Evolutionary conservation across 176 grass and related monocot species (phyloP).

Genomic region (Metroxylon sagu): DNA sequence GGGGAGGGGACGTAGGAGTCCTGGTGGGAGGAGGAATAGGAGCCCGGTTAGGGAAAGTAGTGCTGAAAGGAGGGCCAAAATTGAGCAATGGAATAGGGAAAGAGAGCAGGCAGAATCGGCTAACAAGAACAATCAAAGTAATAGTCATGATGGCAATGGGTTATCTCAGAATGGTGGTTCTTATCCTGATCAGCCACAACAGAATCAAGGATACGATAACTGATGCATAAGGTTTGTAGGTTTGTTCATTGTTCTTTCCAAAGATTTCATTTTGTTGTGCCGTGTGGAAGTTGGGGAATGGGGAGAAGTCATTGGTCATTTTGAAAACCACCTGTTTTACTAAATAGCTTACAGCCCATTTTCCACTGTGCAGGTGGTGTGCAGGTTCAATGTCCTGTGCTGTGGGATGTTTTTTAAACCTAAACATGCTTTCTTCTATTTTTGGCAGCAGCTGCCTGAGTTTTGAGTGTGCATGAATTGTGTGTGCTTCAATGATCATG

Average conservation of each 20-base stretch:
- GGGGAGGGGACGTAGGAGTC: conserved; percentile 17
- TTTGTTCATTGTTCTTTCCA: background rate
- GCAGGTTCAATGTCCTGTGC: conserved; percentile 31
- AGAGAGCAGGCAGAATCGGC: conserved; percentile 12
- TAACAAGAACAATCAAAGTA: conserved; percentile 6
- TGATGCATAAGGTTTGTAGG: background rate
- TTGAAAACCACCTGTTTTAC: no score
- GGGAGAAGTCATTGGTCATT: no score
- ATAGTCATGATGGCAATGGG: background rate
- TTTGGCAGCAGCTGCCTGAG: conserved; percentile 2
- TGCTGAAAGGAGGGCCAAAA: conserved; percentile 23
- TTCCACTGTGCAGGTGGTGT: conserved; percentile 33
- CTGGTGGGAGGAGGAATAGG: conserved; percentile 18
- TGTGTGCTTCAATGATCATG: background rate
- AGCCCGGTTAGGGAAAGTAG: conserved; percentile 24
- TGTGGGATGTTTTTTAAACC: conserved; percentile 6
- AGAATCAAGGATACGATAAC: conserved; percentile 2
- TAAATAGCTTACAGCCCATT: conserved; percentile 20
- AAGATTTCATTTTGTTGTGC: no score
- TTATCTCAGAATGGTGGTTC: conserved; percentile 1
- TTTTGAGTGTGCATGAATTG: conserved; percentile 7
- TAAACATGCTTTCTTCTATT: conserved; percentile 1
- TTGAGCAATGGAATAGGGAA: conserved; percentile 27
- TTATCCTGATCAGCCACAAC: background rate
- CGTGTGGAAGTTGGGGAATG: no score